Conservation (phyloP, 306 rosid species). For the Parietaria judaica region DNA sequence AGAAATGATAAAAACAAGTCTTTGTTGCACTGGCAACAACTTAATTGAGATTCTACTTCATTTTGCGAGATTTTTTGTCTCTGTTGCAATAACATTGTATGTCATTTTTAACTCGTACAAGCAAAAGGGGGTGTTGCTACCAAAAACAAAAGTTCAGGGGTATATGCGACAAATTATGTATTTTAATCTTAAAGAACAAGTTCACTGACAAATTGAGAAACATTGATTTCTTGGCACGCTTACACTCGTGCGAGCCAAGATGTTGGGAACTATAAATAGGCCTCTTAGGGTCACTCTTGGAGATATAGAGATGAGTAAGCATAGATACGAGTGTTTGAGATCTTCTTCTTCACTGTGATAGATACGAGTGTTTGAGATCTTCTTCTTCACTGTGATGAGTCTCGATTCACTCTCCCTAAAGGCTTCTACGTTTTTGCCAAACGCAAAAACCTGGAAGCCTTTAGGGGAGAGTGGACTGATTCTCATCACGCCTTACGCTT, state of each 20-base stretch:
- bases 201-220: too few relatives aligned
- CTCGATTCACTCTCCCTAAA: constrained; percentile 15
- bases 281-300: not conserved
- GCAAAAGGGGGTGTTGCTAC: too few relatives aligned
- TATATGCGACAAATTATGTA: too few relatives aligned
- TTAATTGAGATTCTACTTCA: too few relatives aligned
- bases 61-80: too few relatives aligned
- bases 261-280: constrained; percentile 15
- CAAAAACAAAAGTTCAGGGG: too few relatives aligned
- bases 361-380: not conserved
- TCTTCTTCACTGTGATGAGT: not conserved
- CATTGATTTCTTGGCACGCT: not conserved
- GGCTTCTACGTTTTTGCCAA: not conserved
- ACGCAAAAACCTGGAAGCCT: constrained; percentile 10
- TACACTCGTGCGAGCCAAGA: constrained; percentile 5
- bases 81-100: too few relatives aligned
- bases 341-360: not conserved
- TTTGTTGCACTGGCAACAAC: too few relatives aligned
- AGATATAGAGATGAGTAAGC: not conserved
- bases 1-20: too few relatives aligned
- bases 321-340: not conserved
- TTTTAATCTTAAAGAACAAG: too few relatives aligned
- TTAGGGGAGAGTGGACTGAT: constrained; percentile 5
- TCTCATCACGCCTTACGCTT: not conserved
- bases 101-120: too few relatives aligned